Percentiles rank a stretch among this genome's conserved stretches.
These are phyloP conservation scores for Fragaria ananassa DNA, from an alignment of 306 rosid genomes.

Conservation along the genomic window DNA sequence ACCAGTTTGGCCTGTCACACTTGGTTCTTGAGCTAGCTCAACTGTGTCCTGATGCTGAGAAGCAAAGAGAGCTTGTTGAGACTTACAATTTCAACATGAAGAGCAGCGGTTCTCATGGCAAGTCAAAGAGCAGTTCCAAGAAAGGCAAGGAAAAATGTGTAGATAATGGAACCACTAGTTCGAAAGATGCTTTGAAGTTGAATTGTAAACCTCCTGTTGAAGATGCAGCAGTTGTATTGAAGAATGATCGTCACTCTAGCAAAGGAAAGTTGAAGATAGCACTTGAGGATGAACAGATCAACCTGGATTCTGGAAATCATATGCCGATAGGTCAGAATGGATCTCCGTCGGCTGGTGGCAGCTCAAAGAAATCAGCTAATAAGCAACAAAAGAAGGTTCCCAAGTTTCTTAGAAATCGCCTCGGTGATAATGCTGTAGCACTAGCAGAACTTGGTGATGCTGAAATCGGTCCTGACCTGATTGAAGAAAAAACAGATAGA, in stretches of 20 bases:
- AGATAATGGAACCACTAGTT: slow-evolving; percentile 34
- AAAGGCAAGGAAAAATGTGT: slow-evolving; percentile 70
- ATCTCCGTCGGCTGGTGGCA: slow-evolving; percentile 33
- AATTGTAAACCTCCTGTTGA: slow-evolving; percentile 47
- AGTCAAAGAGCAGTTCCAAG: slow-evolving; percentile 36
- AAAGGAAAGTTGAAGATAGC: slow-evolving; percentile 49
- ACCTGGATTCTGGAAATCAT: slow-evolving; percentile 35
- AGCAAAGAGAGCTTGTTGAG: slow-evolving; percentile 76
- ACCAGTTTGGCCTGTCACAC: slow-evolving; percentile 77
- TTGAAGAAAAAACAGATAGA: slow-evolving; percentile 30
- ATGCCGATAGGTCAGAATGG: slow-evolving; percentile 35
- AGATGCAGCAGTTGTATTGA: slow-evolving; percentile 50
- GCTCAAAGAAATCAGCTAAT: slow-evolving; percentile 48
- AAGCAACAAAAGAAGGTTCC: slow-evolving; percentile 77
- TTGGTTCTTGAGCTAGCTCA: slow-evolving; percentile 77
- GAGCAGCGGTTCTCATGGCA: slow-evolving; percentile 36
- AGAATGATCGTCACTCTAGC: slow-evolving; percentile 46
- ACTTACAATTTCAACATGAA: slow-evolving; percentile 50
- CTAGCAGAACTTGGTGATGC: slow-evolving; percentile 44
- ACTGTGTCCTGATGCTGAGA: slow-evolving; percentile 70
- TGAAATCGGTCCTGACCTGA: slow-evolving; percentile 22
- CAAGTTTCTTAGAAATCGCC: slow-evolving; percentile 67
- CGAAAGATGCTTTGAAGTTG: slow-evolving; percentile 52
- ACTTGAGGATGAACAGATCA: slow-evolving; percentile 34
- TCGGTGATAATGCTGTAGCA: slow-evolving; percentile 69